Conservation (phyloP, 1,284 basidiomycete genomes). For the Irpex rosettiformis region DNA sequence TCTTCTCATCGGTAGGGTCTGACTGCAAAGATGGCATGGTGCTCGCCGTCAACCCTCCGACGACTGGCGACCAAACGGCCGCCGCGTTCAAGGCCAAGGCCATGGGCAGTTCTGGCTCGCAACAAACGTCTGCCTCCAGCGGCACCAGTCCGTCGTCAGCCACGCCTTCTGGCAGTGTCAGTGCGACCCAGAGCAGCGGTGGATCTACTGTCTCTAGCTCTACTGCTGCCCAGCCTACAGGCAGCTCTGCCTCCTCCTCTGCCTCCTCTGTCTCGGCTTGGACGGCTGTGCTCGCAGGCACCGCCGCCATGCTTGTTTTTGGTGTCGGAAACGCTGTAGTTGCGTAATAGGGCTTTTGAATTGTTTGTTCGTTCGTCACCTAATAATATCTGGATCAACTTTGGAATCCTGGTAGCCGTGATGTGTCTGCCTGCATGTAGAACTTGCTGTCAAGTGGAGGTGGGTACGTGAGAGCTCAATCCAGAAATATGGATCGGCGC, state of each 20-base stretch:
- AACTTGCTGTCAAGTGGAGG: neutral
- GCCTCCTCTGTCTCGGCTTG: neutral
- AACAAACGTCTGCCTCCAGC: constrained; percentile 1
- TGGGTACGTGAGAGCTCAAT: neutral
- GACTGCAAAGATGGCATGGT: constrained; percentile 21
- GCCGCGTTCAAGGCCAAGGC: constrained; percentile 17
- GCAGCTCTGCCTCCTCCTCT: neutral
- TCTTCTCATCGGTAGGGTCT: constrained; percentile 16
- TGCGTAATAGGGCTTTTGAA: too few relatives aligned
- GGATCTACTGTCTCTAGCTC: neutral
- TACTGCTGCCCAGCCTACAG: neutral
- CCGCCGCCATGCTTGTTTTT: neutral
- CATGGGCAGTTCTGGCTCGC: constrained; percentile 10
- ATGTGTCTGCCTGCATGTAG: too few relatives aligned
- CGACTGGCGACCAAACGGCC: constrained; percentile 16
- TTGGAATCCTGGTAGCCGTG: too few relatives aligned
- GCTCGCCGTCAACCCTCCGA: constrained; percentile 18
- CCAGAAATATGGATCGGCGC: neutral
- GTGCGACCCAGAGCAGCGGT: neutral
- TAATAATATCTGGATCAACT: too few relatives aligned
- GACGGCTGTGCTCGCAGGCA: neutral
- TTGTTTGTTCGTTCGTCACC: too few relatives aligned
- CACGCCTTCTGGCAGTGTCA: constrained; percentile 2
- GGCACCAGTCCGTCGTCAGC: neutral
- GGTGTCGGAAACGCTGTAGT: neutral